A percentile compares a stretch with the other conserved stretches of the same genome.
These are phyloP conservation scores for Bullera alba DNA, from an alignment of 768 basidiomycete species.

Conservation along the genomic window DNA sequence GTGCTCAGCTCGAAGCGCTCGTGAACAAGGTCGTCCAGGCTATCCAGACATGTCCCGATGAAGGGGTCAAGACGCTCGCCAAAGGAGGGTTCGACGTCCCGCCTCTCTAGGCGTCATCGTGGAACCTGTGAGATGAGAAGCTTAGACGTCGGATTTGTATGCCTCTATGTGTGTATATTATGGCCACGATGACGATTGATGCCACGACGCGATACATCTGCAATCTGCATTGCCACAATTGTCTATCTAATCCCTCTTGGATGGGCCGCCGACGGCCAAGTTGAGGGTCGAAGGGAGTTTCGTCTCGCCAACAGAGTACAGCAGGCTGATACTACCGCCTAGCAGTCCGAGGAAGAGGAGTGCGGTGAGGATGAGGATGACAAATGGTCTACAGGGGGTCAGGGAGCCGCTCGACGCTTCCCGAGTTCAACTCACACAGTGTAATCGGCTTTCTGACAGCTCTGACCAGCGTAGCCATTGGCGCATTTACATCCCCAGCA, in stretches of 20 bases:
- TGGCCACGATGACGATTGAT: too few relatives aligned
- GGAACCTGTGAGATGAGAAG: too few relatives aligned
- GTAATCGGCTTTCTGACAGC: conserved; percentile 43
- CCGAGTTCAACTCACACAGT: conserved; percentile 29
- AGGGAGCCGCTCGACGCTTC: not conserved
- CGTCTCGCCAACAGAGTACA: conserved; percentile 32
- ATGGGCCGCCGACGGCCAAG: conserved; percentile 27
- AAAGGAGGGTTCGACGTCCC: conserved; percentile 34
- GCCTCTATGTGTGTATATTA: too few relatives aligned
- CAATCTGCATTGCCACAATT: too few relatives aligned
- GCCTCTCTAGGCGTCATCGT: too few relatives aligned
- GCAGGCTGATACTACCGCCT: conserved; percentile 27
- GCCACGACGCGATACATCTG: too few relatives aligned
- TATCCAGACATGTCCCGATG: conserved; percentile 7
- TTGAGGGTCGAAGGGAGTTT: conserved; percentile 39
- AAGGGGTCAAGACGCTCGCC: conserved; percentile 21
- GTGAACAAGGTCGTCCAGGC: conserved; percentile 17
- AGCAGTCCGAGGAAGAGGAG: conserved; percentile 18
- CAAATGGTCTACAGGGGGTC: conserved; percentile 25
- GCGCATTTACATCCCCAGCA: conserved; percentile 43
- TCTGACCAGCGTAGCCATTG: conserved; percentile 35
- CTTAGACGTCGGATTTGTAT: too few relatives aligned
- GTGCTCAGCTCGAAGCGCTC: conserved; percentile 4
- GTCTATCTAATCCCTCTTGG: conserved; percentile 32
- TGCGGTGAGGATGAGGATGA: conserved; percentile 35